These are phyloP conservation scores for Suhomyces kunorum DNA, from an alignment of 1,139 yeast species.

Conservation along the genomic window DNA sequence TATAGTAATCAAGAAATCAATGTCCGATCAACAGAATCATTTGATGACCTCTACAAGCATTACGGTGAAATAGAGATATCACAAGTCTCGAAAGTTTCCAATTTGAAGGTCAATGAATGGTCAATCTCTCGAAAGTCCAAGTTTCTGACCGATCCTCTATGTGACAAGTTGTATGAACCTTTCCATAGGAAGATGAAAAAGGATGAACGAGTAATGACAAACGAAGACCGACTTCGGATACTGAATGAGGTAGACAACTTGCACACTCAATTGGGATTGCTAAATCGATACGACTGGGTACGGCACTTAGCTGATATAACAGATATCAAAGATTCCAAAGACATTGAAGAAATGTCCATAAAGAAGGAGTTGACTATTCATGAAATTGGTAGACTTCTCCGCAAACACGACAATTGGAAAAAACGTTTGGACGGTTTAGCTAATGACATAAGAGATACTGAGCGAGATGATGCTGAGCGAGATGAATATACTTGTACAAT, in stretches of 20 bases:
- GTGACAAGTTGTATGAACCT: constrained; percentile 44
- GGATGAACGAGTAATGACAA: constrained; percentile 64
- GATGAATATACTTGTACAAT: constrained; percentile 27
- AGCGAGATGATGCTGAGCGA: constrained; percentile 15
- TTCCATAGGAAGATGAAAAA: constrained; percentile 67
- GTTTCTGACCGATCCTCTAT: constrained; percentile 38
- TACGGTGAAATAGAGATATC: constrained; percentile 16
- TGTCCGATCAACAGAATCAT: constrained; percentile 13
- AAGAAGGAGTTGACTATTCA: constrained; percentile 54
- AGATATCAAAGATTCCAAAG: constrained; percentile 47
- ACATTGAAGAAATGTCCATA: constrained; percentile 47
- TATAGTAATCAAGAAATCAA: constrained; percentile 25
- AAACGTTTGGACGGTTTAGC: constrained; percentile 31
- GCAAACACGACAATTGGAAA: constrained; percentile 50
- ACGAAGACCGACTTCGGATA: constrained; percentile 54
- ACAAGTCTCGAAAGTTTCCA: not conserved
- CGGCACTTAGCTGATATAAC: constrained; percentile 54
- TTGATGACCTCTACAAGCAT: constrained; percentile 14
- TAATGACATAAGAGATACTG: constrained; percentile 27
- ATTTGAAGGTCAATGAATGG: not conserved
- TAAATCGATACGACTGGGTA: constrained; percentile 59
- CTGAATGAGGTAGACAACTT: constrained; percentile 54
- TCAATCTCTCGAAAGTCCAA: constrained; percentile 17
- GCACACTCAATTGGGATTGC: constrained; percentile 43
- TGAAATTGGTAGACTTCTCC: constrained; percentile 50